A percentile compares a stretch with the other conserved stretches of the same genome.
Evolutionary conservation across 495 filamentous ascomycete genomes (phyloP).

Genomic region (Penicillium paxilli): DNA sequence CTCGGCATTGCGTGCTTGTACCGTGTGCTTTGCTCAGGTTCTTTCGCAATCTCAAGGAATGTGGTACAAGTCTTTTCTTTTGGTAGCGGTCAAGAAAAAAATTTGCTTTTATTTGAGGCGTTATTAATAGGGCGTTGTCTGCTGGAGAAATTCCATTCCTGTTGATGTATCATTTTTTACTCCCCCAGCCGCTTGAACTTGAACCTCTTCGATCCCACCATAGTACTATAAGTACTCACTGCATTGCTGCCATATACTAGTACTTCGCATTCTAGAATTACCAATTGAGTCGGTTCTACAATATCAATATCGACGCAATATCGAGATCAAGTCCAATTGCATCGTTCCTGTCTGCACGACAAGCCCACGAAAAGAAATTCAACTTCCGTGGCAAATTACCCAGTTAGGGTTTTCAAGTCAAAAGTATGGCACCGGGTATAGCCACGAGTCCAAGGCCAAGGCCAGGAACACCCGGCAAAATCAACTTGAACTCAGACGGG

Average conservation of each 20-base stretch:
- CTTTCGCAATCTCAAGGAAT: conserved; percentile 22
- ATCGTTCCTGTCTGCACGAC: too few relatives aligned
- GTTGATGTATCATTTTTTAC: too few relatives aligned
- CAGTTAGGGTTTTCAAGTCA: neutral
- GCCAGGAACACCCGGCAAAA: neutral
- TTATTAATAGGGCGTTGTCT: neutral
- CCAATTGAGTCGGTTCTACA: too few relatives aligned
- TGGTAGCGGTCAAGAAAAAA: conserved; percentile 7
- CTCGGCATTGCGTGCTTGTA: conserved; percentile 22
- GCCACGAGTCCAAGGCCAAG: neutral
- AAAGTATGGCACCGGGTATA: conserved; percentile 14
- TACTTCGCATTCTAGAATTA: too few relatives aligned
- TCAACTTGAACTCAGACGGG: neutral
- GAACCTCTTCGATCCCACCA: too few relatives aligned
- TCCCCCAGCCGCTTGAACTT: too few relatives aligned
- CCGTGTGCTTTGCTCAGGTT: conserved; percentile 14
- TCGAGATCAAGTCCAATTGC: neutral
- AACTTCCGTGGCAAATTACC: neutral
- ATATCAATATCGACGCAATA: too few relatives aligned
- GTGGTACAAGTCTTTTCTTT: conserved; percentile 13
- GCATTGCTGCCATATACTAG: too few relatives aligned
- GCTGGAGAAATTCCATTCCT: neutral
- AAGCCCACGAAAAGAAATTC: neutral
- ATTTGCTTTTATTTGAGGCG: neutral
- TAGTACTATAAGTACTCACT: too few relatives aligned